Percentiles rank a stretch among this genome's conserved stretches.
Conservation (phyloP, 768 basidiomycete species). For the Infundibulicybe gibba region DNA sequence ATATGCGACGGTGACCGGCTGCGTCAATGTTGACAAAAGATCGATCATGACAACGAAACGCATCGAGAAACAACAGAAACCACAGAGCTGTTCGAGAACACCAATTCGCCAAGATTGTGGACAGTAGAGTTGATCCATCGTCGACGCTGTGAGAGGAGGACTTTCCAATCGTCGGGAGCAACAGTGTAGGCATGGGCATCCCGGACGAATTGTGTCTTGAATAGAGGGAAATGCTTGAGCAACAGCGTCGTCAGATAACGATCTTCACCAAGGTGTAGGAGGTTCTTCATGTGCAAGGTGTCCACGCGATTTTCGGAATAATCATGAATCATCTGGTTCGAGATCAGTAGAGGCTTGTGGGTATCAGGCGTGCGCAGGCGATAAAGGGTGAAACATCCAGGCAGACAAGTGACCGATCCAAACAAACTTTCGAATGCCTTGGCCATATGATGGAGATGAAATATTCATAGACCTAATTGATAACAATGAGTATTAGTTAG, state of each 20-base stretch:
- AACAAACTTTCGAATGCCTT: constrained; percentile 98
- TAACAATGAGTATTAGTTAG: constrained; percentile 1
- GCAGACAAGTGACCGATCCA: constrained; percentile 96
- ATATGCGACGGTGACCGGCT: constrained; percentile 86
- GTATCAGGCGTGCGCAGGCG: constrained; percentile 92
- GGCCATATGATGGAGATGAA: constrained; percentile 99
- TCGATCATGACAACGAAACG: constrained; percentile 98
- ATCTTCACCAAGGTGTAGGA: constrained; percentile 97
- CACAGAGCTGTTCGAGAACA: constrained; percentile 91
- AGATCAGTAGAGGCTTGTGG: constrained; percentile 91
- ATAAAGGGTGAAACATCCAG: constrained; percentile 98
- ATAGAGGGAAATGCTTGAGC: constrained; percentile 90
- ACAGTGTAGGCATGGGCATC: constrained; percentile 94
- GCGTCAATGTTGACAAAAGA: constrained; percentile 80
- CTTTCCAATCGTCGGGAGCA: constrained; percentile 93
- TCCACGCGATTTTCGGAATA: constrained; percentile 97
- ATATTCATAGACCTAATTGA: constrained; percentile 87
- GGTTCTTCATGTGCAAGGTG: constrained; percentile 98
- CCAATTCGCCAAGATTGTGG: constrained; percentile 91
- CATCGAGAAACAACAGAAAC: constrained; percentile 99
- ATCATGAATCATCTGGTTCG: constrained; percentile 85
- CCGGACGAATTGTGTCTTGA: constrained; percentile 94
- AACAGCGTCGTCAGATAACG: constrained; percentile 95
- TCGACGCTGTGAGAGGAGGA: constrained; percentile 92
- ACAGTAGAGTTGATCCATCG: constrained; percentile 99